A percentile compares a stretch with the other conserved stretches of the same genome.
phyloP scores from a whole-genome alignment of 2,329 filamentous ascomycete genomes.

The Monosporascus sp. region DNA sequence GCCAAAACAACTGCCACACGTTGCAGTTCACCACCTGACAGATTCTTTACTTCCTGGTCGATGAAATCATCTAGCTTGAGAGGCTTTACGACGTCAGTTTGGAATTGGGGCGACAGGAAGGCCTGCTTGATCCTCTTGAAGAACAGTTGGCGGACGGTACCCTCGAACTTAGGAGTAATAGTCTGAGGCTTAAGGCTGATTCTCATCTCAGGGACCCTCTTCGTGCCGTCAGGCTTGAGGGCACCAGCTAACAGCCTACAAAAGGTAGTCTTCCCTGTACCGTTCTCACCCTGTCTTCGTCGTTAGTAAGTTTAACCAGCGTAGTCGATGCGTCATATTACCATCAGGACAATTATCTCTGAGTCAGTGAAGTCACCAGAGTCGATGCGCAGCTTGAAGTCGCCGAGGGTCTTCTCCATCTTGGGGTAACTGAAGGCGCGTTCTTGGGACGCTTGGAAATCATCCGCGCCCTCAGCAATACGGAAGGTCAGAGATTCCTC shows the following conservation, averaged over 20 bases:
- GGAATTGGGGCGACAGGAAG: constrained; percentile 96
- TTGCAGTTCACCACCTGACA: constrained; percentile 98
- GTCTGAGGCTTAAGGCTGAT: constrained; percentile 99
- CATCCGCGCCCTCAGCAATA: constrained; percentile 82
- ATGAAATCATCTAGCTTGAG: constrained; percentile 98
- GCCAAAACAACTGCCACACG: constrained; percentile 96
- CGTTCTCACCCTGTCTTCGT: constrained; percentile 70
- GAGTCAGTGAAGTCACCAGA: constrained; percentile 90
- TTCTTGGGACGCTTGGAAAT: constrained; percentile 77
- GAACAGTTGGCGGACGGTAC: constrained; percentile 94
- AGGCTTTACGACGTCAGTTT: constrained; percentile 99
- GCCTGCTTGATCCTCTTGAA: constrained; percentile 99
- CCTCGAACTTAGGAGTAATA: constrained; percentile 96
- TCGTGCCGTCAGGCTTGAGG: constrained; percentile 78
- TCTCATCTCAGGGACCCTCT: constrained; percentile 84
- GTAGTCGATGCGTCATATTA: neutral
- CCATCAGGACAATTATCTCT: constrained; percentile 98
- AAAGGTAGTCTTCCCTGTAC: constrained; percentile 98
- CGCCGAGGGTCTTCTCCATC: constrained; percentile 90
- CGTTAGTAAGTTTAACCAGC: neutral
- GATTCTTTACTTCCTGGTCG: constrained; percentile 97
- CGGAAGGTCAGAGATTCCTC: constrained; percentile 96
- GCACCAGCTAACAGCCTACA: constrained; percentile 92
- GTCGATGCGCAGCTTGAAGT: constrained; percentile 80
- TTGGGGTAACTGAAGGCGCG: constrained; percentile 81